These are phyloP conservation scores for Boletus huronensis DNA, from an alignment of 768 basidiomycete species.

Conservation along the genomic window DNA sequence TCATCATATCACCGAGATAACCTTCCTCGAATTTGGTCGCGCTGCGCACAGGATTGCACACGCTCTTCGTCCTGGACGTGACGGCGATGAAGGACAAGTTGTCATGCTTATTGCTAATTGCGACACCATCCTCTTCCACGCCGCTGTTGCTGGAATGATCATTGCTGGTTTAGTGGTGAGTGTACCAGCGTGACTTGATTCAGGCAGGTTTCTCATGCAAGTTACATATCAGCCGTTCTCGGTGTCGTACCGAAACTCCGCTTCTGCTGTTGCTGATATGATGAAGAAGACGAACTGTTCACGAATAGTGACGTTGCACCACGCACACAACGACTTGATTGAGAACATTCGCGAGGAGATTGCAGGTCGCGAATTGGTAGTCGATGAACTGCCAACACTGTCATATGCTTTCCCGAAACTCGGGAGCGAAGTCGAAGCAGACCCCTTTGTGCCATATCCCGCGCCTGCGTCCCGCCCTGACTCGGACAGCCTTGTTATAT, in stretches of 20 bases:
- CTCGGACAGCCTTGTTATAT: not conserved
- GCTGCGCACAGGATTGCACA: slow-evolving; percentile 32
- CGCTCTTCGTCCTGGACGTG: slow-evolving; percentile 10
- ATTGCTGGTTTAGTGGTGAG: slow-evolving; percentile 31
- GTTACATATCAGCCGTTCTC: slow-evolving; percentile 24
- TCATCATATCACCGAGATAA: slow-evolving; percentile 7
- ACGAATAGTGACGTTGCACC: slow-evolving; percentile 9
- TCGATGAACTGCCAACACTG: slow-evolving; percentile 19
- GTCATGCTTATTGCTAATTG: slow-evolving; percentile 31
- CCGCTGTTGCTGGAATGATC: slow-evolving; percentile 19
- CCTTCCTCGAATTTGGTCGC: slow-evolving; percentile 13
- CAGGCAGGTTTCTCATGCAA: slow-evolving; percentile 22
- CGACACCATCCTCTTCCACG: slow-evolving; percentile 21
- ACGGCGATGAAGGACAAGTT: slow-evolving; percentile 22
- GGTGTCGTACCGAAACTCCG: slow-evolving; percentile 23
- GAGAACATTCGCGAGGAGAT: slow-evolving; percentile 2
- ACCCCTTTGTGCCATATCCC: slow-evolving; percentile 11
- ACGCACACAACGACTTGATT: slow-evolving; percentile 11
- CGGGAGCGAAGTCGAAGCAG: slow-evolving; percentile 25
- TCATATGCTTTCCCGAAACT: slow-evolving; percentile 36
- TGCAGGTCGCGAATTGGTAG: not conserved
- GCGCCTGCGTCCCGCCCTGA: not conserved
- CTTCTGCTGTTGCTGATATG: slow-evolving; percentile 5
- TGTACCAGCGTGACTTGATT: slow-evolving; percentile 25
- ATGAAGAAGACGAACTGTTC: slow-evolving; percentile 9